These are phyloP conservation scores for Saccharomycopsis microspora DNA, from an alignment of 805 yeast species.

Conservation along the genomic window DNA sequence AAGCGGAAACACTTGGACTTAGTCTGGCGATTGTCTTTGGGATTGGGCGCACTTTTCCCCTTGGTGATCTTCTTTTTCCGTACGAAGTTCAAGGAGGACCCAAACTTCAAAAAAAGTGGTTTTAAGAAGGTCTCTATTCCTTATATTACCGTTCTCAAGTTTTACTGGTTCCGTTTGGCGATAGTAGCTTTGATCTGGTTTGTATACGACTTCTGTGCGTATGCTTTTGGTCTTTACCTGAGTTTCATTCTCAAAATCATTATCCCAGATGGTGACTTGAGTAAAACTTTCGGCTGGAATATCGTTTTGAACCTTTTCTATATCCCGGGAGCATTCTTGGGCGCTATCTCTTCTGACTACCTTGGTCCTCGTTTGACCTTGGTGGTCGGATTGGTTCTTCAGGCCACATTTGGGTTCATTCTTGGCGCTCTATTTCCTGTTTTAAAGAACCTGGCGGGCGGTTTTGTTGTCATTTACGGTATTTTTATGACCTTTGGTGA, in stretches of 20 bases:
- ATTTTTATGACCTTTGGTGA: constrained; percentile 82
- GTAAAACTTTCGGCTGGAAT: constrained; percentile 84
- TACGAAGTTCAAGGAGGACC: constrained; percentile 62
- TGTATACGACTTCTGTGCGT: constrained; percentile 78
- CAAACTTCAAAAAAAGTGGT: constrained; percentile 56
- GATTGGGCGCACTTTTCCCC: constrained; percentile 86
- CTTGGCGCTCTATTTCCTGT: constrained; percentile 63
- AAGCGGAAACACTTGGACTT: constrained; percentile 56
- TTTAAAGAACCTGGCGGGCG: constrained; percentile 55
- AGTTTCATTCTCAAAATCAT: constrained; percentile 51
- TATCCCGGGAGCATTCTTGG: constrained; percentile 80
- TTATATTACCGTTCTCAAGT: constrained; percentile 55
- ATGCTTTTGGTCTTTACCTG: constrained; percentile 81
- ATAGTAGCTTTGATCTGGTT: constrained; percentile 80
- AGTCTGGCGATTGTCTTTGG: constrained; percentile 88
- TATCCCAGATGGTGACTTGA: constrained; percentile 49
- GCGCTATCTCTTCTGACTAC: constrained; percentile 79
- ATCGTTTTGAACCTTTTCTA: constrained; percentile 80
- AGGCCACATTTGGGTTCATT: constrained; percentile 70
- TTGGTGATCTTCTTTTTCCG: constrained; percentile 67
- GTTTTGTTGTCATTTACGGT: constrained; percentile 79
- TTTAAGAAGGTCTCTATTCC: constrained; percentile 59
- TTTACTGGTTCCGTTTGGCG: constrained; percentile 71
- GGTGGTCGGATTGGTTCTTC: constrained; percentile 53
- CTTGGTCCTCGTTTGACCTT: constrained; percentile 85